Evolutionary conservation across 495 filamentous ascomycete genomes (phyloP).

Genomic region (Darksidea phi): DNA sequence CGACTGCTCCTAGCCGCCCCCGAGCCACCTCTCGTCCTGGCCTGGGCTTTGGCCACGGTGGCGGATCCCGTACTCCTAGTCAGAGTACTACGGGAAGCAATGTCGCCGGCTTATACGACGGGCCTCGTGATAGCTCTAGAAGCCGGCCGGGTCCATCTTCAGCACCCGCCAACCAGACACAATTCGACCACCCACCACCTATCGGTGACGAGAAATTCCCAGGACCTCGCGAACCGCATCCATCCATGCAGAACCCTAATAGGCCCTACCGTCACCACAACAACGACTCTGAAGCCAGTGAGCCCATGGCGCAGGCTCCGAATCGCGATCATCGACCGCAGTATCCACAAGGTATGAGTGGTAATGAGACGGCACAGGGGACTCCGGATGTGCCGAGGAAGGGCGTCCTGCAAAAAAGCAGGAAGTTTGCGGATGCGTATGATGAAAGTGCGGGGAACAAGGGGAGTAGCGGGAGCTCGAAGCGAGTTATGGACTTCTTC

Average conservation of each 20-base stretch:
- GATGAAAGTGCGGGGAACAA: conserved; percentile 67
- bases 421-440: conserved; percentile 87
- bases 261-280: conserved; percentile 32
- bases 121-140: conserved; percentile 25
- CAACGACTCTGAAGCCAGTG: conserved; percentile 33
- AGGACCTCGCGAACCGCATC: conserved; percentile 27
- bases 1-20: conserved; percentile 32
- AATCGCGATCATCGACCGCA: conserved; percentile 12
- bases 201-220: conserved; percentile 37
- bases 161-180: conserved; percentile 29
- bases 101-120: conserved; percentile 42
- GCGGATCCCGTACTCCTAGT: conserved; percentile 41
- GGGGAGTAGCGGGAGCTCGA: conserved; percentile 80
- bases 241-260: conserved; percentile 2
- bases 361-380: conserved; percentile 15
- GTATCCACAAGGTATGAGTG: conserved; percentile 28
- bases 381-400: conserved; percentile 23
- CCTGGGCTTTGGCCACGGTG: conserved; percentile 40
- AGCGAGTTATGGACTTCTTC: conserved; percentile 98
- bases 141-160: conserved; percentile 16
- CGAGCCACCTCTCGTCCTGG: conserved; percentile 28
- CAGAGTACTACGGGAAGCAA: conserved; percentile 43
- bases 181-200: conserved; percentile 24
- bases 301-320: conserved; percentile 18
- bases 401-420: conserved; percentile 73